Base-by-base conservation (phyloP, 2,329 filamentous ascomycete genomes). In the Claviceps cyperi region DNA sequence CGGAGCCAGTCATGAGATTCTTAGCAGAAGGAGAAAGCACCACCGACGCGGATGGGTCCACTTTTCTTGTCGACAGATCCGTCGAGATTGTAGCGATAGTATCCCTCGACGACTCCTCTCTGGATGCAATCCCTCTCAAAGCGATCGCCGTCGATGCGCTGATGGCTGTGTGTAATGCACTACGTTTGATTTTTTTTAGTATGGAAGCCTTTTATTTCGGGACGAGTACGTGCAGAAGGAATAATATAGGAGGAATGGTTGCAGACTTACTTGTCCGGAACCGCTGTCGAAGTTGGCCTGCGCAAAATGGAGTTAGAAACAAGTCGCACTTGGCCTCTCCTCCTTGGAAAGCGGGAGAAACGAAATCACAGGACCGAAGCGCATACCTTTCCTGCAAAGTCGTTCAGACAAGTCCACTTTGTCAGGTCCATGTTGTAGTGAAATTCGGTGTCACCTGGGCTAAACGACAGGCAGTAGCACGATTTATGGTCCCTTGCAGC, bases 401-500 rank as follows among this genome's bases (percentile, higher is more conserved):
- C 44, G 17, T 38, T 32, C n/a, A 21, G 9, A 38, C 44, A 46
- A 35, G 43, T 45, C 24, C 43, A 45, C 43, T 45, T 37, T 5
- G 44, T 46, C 19, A 46, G 32, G 17, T 46, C 19, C 19, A 19
- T n/a, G 35, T 46, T 19, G 44, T 46, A 24, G 7, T 37, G 32
- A 32, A 19, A 46, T 24, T 21, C 35, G 3, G 11, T 1, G 13
- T 8, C 13, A 2, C 28, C 28, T 11, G 2, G 8, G 13, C 2
- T 38, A 4, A 24, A 15, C 17, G 35, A 36, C 11, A 37, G 35
- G 44, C 44, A 46, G 32, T 5, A 17, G 35, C 44, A 46, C 17
- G 7, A 7, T n/a, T 21, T 37, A 15, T 46, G 44, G 4, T 5
- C 44, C 13, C 7, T 38, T 3, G 78, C 43, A 19, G 43, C 24